Evolutionary conservation across 495 filamentous ascomycete species (phyloP), one percentile per base, ranked within the genome.

Genomic region (Penicillium lividum): DNA sequence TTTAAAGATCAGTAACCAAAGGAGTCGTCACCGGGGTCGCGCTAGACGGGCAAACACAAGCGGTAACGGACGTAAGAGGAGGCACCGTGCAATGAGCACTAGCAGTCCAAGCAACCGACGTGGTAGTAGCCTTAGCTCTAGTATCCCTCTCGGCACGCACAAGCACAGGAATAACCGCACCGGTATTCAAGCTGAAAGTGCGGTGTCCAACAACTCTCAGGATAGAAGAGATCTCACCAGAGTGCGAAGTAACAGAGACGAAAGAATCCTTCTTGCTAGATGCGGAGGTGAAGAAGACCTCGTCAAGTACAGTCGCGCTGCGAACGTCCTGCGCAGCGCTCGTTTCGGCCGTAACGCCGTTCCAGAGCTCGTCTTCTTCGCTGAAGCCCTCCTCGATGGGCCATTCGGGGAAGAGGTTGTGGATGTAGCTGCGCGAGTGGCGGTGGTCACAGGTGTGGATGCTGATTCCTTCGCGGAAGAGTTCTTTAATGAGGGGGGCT

Each of bases 401-500:
- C 71, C 81, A 92, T 7, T 36, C 46, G 0, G 89, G 88, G 62
- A 85, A 90, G 16, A 71, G 69, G 11, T 65, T 45, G 5, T 71
- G 64, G 61, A 96, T 91, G 55, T 78, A 82, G 4, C 74, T 73
- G 51, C 80, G 81, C 28, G 60, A 78, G 51, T 79, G 78, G 2
- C 91, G 81, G 13, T 86, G 82, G 68, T 96, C 90, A 69, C 91
- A 96, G 7, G 91, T 93, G 67, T 94, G 91, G 46, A 86, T 77
- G 45, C 84, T 84, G 54, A 92, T 83, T 1, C 80, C 76, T 63
- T 96, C 91, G 45, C 91, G 82, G 57, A 93, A 73, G 22, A 83
- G 69, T 65, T 93, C 89, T 65, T 88, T 89, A 64, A 94, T 75
- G 3, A 77, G 73, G 0, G 89, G 89, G 88, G 0, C 70, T 72